phyloP scores from a whole-genome alignment of 108 stramenopile genomes.

The Cyclostephanos invisitatus region DNA sequence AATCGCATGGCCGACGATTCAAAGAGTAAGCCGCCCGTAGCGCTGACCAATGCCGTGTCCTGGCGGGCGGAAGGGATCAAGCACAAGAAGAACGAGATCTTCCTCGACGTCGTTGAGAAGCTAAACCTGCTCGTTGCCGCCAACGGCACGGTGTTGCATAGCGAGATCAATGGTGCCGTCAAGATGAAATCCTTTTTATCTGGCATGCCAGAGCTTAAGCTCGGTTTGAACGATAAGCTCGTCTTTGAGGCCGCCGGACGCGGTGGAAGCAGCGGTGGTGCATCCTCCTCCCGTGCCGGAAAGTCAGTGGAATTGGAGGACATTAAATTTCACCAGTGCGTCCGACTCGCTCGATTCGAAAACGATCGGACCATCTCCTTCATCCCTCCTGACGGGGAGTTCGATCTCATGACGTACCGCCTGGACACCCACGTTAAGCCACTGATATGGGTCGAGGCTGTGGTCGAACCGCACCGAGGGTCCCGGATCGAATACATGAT shows the following conservation, averaged over 20 bases:
- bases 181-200: slow-evolving; percentile 95
- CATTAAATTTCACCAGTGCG: slow-evolving; percentile 99
- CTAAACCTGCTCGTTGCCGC: slow-evolving; percentile 96
- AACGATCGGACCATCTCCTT: slow-evolving; percentile 99
- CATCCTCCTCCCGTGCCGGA: slow-evolving; percentile 40
- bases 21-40: slow-evolving; percentile 90
- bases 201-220: slow-evolving; percentile 99
- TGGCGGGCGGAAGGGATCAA: slow-evolving; percentile 99
- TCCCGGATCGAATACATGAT: slow-evolving; percentile 99
- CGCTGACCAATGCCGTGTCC: slow-evolving; percentile 96
- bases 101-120: slow-evolving; percentile 99
- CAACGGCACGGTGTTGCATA: slow-evolving; percentile 95
- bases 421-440: slow-evolving; percentile 99
- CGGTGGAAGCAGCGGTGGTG: slow-evolving; percentile 51
- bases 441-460: slow-evolving; percentile 98
- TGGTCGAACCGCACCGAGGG: slow-evolving; percentile 96
- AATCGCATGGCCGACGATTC: slow-evolving; percentile 89
- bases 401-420: slow-evolving; percentile 99
- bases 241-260: slow-evolving; percentile 94
- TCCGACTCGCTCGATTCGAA: slow-evolving; percentile 97
- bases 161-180: slow-evolving; percentile 90
- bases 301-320: slow-evolving; percentile 99
- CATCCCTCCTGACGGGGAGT: slow-evolving; percentile 99
- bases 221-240: slow-evolving; percentile 99
- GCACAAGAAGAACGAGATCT: slow-evolving; percentile 99